Evolutionary conservation across 805 yeast species (phyloP), one percentile per base, ranked within the genome.

Genomic region (Candida golubevii): DNA sequence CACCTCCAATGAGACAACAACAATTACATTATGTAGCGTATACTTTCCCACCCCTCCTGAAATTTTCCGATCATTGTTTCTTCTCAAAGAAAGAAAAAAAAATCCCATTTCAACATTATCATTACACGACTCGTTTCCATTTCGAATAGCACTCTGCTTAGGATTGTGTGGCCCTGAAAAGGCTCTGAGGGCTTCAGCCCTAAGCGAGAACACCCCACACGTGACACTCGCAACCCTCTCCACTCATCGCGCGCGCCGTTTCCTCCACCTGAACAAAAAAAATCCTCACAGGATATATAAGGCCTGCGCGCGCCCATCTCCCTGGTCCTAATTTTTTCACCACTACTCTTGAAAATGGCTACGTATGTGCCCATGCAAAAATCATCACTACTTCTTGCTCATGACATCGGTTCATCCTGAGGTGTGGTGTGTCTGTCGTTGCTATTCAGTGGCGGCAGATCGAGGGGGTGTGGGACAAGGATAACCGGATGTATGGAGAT

Each of bases 361-460:
- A 55, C 67, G 67, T 62, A 62, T 60, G 67, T 62, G 48, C 47
- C 53, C 43, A 40, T 40, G 5, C 23, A 18, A 35, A 48, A 50
- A 49, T 49, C 50, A 51, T 51, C 57, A 40, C 35, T 45, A 46
- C 57, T 51, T 47, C 45, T 13, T 6, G 48, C 47, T 33, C 39
- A 33, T 35, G 53, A 46, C 54, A 31, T 28, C 8, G 12, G 46
- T 39, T 34, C 48, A 40, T 37, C 48, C 38, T 44, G 41, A 47
- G 55, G 57, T 53, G 38, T 42, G 57, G 48, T 53, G 55, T 45
- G 43, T 42, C 52, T 51, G 35, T 31, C 12, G 15, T 12, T 13
- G 13, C 31, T 27, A 29, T 12, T n/a, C 32, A 14, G 42, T 12
- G 42, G 10, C 28, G 36, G 35, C 35, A 40, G 50, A 36, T 33